Conservation (phyloP, 2,329 filamentous ascomycete genomes). For the Curvularia verruculosa region DNA sequence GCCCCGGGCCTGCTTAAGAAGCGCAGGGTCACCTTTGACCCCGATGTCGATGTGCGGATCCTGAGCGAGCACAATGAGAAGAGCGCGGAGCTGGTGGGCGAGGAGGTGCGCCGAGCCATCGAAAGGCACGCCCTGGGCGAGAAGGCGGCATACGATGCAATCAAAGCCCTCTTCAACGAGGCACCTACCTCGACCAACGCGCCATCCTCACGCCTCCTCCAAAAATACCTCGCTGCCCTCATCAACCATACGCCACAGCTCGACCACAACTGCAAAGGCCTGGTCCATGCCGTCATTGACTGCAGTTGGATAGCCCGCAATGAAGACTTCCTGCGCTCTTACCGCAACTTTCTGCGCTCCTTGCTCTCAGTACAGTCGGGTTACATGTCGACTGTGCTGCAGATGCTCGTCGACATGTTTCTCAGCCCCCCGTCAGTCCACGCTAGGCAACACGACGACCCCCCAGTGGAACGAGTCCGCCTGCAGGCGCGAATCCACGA, state of each 20-base stretch:
- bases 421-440: constrained; percentile 62
- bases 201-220: constrained; percentile 59
- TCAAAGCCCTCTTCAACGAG: constrained; percentile 60
- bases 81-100: constrained; percentile 62
- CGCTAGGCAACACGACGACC: constrained; percentile 61
- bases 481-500: constrained; percentile 78
- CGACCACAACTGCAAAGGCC: constrained; percentile 61
- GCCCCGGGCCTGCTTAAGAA: constrained; percentile 50
- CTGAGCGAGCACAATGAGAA: constrained; percentile 57
- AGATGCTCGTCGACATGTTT: constrained; percentile 82
- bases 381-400: constrained; percentile 75
- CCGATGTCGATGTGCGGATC: constrained; percentile 55
- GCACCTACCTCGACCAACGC: constrained; percentile 56
- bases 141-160: constrained; percentile 62
- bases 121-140: constrained; percentile 60
- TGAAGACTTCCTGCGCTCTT: constrained; percentile 63
- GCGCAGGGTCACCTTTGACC: constrained; percentile 57
- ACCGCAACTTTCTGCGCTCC: constrained; percentile 62
- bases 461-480: constrained; percentile 64
- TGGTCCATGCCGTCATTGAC: constrained; percentile 64
- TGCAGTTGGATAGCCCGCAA: constrained; percentile 68
- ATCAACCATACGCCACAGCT: constrained; percentile 62
- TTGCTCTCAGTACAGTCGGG: constrained; percentile 83
- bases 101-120: constrained; percentile 66
- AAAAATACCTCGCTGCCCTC: constrained; percentile 65